Base-by-base conservation (phyloP, 208 protist species). In the Endotrypanum monterogeii region DNA sequence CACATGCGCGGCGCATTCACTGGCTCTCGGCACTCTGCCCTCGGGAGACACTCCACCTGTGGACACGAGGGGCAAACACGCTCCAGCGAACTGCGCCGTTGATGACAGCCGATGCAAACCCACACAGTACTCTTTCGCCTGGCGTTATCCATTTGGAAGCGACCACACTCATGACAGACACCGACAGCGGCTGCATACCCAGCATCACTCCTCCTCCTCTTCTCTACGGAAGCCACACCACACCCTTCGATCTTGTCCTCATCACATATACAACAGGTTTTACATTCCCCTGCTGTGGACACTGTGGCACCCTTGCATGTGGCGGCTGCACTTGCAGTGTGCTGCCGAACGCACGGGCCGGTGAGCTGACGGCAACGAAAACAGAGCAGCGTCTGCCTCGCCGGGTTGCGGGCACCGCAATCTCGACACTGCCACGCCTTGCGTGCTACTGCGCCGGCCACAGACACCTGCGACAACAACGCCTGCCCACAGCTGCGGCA, bases 31-130 rank as follows among this genome's bases (percentile, higher is more conserved):
- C 70, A 67, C 55, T 87, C 35, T 30, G 89, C 79, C 66, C 83
- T 72, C 7, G 90, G 90, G 20, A 94, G 73, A 69, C 80, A 97
- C 37, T 95, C 93, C 50, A 97, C 90, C 51, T 95, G 90, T 44
- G 89, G 87, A 66, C 93, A 95, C 28, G 80, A 66, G 11, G 89
- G 90, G 73, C 93, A 97, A 32, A 80, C 41, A 20, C 89, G 90
- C 72, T 97, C 89, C 18, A 97, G 83, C 23, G 89, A 88, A 78
- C 89, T 93, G 60, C 84, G 86, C 58, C 86, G 81, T 57, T 87
- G 70, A 25, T 81, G 63, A 73, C 93, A 97, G 77, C 90, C 83
- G 6, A 67, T 52, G 67, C 93, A 97, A 32, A 84, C 77, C 90
- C 93, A 97, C 32, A 91, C 81, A 39, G 35, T 18, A 58, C 73